Conservation (phyloP, 495 filamentous ascomycete species). For the Lophium mytilinum region DNA sequence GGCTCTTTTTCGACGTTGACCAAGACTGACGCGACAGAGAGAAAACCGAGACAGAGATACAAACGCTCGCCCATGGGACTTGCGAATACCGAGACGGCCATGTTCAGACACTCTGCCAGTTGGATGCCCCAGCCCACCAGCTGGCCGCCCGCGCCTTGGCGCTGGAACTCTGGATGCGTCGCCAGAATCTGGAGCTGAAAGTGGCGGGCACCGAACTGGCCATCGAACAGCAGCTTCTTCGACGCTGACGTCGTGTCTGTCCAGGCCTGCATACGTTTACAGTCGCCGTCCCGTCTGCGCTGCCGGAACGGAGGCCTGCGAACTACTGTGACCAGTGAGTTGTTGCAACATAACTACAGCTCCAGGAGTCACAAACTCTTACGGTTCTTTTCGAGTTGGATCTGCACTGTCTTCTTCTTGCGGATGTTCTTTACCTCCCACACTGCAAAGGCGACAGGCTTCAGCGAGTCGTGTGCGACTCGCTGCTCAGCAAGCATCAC, state of each 20-base stretch:
- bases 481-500: slow-evolving; percentile 8
- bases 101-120: not conserved
- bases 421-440: slow-evolving; percentile 9
- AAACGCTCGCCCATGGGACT: slow-evolving; percentile 14
- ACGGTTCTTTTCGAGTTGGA: not conserved
- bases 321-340: not conserved
- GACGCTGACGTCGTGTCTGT: not conserved
- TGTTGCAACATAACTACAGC: not conserved
- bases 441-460: slow-evolving; percentile 7
- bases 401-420: not conserved
- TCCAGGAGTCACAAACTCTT: too few relatives aligned
- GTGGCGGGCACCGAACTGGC: slow-evolving; percentile 2
- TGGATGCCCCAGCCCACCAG: slow-evolving; percentile 3
- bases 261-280: slow-evolving; percentile 10
- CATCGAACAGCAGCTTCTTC: not conserved
- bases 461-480: not conserved
- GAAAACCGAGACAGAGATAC: slow-evolving; percentile 10
- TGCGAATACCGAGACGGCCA: slow-evolving; percentile 13
- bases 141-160: slow-evolving; percentile 2
- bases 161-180: slow-evolving; percentile 10
- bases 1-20: slow-evolving; percentile 2
- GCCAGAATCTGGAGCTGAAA: slow-evolving; percentile 15
- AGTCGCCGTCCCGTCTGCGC: slow-evolving; percentile 7
- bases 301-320: not conserved
- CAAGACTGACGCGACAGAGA: not conserved